Evolutionary conservation across 805 yeast species (phyloP).

Genomic region (Cyberlindnera samutprakarnensis): DNA sequence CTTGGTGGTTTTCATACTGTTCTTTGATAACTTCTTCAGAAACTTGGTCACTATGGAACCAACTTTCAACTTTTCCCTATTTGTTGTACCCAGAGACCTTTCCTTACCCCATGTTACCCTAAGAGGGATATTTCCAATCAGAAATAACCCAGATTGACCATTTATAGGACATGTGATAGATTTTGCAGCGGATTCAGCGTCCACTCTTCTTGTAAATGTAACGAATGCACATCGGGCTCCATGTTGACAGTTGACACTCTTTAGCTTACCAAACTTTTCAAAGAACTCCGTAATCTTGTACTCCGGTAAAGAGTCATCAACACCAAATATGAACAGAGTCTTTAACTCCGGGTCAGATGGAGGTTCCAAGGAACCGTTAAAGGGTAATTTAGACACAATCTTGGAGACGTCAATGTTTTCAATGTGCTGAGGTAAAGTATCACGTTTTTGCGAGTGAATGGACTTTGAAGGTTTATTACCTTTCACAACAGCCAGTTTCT

Average conservation of each 20-base stretch:
- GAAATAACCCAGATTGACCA: slow-evolving; percentile 25
- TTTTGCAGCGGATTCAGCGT: slow-evolving; percentile 39
- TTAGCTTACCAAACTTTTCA: slow-evolving; percentile 37
- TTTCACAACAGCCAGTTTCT: slow-evolving; percentile 29
- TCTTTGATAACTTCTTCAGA: slow-evolving; percentile 34
- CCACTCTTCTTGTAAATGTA: slow-evolving; percentile 37
- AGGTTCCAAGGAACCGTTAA: slow-evolving; percentile 45
- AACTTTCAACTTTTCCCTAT: slow-evolving; percentile 39
- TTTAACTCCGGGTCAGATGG: slow-evolving; percentile 37
- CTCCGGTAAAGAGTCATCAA: slow-evolving; percentile 60
- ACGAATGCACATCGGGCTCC: slow-evolving; percentile 59
- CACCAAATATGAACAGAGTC: slow-evolving; percentile 70
- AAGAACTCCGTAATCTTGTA: slow-evolving; percentile 48
- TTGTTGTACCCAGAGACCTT: slow-evolving; percentile 31
- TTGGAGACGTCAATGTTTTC: slow-evolving; percentile 39
- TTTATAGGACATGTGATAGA: slow-evolving; percentile 16
- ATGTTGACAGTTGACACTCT: slow-evolving; percentile 44
- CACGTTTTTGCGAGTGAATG: slow-evolving; percentile 6
- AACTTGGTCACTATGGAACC: slow-evolving; percentile 44
- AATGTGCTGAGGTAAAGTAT: slow-evolving; percentile 10
- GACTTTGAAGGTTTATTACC: slow-evolving; percentile 10
- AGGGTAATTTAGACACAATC: slow-evolving; percentile 55
- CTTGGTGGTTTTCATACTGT: background rate
- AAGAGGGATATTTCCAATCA: slow-evolving; percentile 35
- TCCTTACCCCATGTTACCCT: slow-evolving; percentile 51